These are phyloP conservation scores for Rossbeevera mucosa DNA, from an alignment of 768 basidiomycete genomes.

Conservation along the genomic window DNA sequence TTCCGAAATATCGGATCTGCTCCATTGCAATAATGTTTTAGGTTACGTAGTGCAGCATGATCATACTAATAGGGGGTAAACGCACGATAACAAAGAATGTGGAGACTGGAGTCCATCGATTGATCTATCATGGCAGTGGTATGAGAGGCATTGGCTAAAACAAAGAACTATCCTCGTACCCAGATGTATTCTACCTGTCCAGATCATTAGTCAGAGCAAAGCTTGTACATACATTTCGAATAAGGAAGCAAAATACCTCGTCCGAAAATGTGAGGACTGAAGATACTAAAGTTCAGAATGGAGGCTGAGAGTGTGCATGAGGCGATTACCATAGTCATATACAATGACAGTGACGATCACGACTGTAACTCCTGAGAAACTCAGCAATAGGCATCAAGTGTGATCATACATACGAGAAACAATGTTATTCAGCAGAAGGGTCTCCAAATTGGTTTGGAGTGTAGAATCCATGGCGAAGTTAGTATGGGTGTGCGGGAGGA, in stretches of 20 bases:
- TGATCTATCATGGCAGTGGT: not conserved
- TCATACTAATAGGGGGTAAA: not conserved
- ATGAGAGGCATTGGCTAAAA: not conserved
- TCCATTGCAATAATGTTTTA: not conserved
- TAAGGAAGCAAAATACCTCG: constrained; percentile 4
- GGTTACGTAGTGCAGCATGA: not conserved
- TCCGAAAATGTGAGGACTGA: constrained; percentile 7
- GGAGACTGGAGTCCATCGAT: constrained; percentile 10
- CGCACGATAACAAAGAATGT: constrained; percentile 9
- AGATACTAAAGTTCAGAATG: not conserved
- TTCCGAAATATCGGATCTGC: not conserved
- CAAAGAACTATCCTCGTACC: not conserved
- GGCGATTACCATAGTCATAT: not conserved
- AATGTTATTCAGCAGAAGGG: not conserved
- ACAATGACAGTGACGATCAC: not conserved
- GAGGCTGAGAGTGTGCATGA: not conserved
- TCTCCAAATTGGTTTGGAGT: not conserved
- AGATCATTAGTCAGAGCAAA: not conserved
- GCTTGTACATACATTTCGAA: not conserved
- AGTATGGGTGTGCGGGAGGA: not conserved
- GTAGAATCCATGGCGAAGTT: not conserved
- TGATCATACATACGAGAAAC: not conserved
- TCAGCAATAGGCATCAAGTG: not conserved
- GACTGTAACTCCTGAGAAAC: not conserved
- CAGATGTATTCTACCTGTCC: constrained; percentile 14